A percentile compares a stretch with the other conserved stretches of the same genome.
These are phyloP conservation scores for Skeletonema costatum DNA, from an alignment of 108 stramenopile species.

Conservation along the genomic window DNA sequence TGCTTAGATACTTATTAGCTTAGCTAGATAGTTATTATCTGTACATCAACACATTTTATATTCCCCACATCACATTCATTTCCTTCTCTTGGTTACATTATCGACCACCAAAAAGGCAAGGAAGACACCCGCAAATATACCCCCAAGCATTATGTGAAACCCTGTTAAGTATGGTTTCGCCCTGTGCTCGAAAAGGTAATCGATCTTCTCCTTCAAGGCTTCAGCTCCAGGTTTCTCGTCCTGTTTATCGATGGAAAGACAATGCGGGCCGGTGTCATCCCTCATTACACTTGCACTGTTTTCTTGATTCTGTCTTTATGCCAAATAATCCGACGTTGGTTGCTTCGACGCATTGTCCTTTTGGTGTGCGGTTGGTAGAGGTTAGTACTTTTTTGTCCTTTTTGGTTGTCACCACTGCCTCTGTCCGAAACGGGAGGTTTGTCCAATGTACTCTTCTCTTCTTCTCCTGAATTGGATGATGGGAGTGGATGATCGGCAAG, in stretches of 20 bases:
- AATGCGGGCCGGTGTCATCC: conserved; percentile 84
- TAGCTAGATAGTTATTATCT: no score
- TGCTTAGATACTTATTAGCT: no score
- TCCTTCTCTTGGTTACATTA: conserved; percentile 7
- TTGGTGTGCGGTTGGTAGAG: conserved; percentile 30
- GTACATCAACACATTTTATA: neutral
- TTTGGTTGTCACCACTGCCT: conserved; percentile 17
- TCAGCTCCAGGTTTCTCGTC: conserved; percentile 72
- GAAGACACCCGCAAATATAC: conserved; percentile 22
- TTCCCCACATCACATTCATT: neutral
- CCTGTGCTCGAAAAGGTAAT: conserved; percentile 29
- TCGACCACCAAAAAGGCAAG: conserved; percentile 27
- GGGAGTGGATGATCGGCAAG: neutral
- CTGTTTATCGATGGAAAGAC: conserved; percentile 65
- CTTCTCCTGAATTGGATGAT: neutral
- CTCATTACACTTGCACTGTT: conserved; percentile 73
- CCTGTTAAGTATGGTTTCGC: conserved; percentile 32
- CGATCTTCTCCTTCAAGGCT: conserved; percentile 28
- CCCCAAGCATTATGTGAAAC: conserved; percentile 33
- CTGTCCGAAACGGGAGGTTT: conserved; percentile 25
- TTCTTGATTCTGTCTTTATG: conserved; percentile 7
- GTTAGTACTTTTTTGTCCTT: conserved; percentile 14
- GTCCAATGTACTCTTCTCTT: conserved; percentile 11
- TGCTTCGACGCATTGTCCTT: conserved; percentile 33
- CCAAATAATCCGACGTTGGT: conserved; percentile 36